phyloP scores from a whole-genome alignment of 345 rosid genomes.

The Ceriops tagal region DNA sequence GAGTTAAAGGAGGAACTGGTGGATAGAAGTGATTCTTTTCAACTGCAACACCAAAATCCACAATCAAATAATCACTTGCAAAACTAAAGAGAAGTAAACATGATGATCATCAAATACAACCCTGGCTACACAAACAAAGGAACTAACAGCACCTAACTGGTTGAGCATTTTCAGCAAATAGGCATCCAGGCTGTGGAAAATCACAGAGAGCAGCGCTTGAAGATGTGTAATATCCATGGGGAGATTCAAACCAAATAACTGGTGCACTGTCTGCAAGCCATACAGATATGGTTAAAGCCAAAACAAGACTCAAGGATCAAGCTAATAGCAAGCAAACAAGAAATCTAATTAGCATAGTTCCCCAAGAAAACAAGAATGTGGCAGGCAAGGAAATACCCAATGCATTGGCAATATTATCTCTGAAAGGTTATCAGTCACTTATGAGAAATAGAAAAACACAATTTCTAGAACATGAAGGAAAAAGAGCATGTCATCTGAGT shows the following conservation, averaged over 20 bases:
- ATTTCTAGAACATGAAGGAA: not conserved
- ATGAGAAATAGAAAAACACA: not conserved
- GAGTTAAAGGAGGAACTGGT: slow-evolving; percentile 88
- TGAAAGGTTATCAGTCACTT: not conserved
- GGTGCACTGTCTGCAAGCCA: slow-evolving; percentile 82
- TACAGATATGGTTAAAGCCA: slow-evolving; percentile 6
- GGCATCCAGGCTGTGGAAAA: slow-evolving; percentile 82
- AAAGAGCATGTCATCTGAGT: slow-evolving; percentile 2
- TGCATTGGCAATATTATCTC: not conserved
- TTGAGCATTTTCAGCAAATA: slow-evolving; percentile 62
- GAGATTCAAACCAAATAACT: slow-evolving; percentile 79
- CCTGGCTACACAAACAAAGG: not conserved
- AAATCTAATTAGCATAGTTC: not conserved
- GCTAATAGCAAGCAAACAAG: not conserved
- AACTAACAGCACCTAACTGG: slow-evolving; percentile 61
- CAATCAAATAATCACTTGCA: not conserved
- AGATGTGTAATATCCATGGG: slow-evolving; percentile 87
- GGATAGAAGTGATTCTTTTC: slow-evolving; percentile 73
- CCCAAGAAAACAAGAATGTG: not conserved
- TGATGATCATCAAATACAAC: not conserved
- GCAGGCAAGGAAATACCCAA: not conserved
- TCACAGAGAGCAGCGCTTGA: slow-evolving; percentile 86
- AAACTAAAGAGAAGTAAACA: not conserved
- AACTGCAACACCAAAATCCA: slow-evolving; percentile 48
- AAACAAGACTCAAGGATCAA: slow-evolving; percentile 1